These are phyloP conservation scores for Chimonanthus praecox DNA, from an alignment of 164 flowering plant genomes.

Conservation along the genomic window DNA sequence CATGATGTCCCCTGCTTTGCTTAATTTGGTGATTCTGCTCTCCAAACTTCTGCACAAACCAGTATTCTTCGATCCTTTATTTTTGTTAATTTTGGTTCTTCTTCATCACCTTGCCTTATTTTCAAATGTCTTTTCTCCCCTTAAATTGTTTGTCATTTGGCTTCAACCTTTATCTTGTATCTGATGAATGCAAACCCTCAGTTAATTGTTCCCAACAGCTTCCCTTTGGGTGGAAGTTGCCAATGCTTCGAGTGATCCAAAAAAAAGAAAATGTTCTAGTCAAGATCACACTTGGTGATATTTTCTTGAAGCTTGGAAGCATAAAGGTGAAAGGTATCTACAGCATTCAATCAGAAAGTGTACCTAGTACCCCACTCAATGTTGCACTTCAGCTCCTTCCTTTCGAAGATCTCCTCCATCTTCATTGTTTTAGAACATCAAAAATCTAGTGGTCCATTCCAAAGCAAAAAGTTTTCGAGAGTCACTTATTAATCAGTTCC, in stretches of 20 bases:
- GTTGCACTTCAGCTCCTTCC: not conserved
- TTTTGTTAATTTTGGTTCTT: too few relatives aligned
- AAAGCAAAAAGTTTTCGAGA: not conserved
- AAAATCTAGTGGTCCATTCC: too few relatives aligned
- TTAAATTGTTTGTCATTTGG: not conserved
- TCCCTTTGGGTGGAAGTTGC: not conserved
- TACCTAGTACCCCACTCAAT: not conserved
- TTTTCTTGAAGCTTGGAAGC: not conserved
- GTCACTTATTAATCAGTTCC: not conserved
- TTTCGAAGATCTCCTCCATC: not conserved
- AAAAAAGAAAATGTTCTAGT: not conserved
- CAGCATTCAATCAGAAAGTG: not conserved
- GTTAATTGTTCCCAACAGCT: not conserved
- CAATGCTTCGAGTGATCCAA: not conserved
- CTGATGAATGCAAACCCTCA: not conserved
- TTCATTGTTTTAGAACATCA: too few relatives aligned
- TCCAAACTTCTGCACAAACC: not conserved
- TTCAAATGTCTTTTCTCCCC: not conserved
- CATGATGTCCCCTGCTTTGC: not conserved
- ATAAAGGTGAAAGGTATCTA: not conserved
- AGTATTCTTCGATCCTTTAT: too few relatives aligned
- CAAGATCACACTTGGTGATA: not conserved
- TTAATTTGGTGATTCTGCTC: not conserved
- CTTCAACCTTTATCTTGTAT: not conserved
- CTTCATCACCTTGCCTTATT: not conserved